Evolutionary conservation across 768 basidiomycete species (phyloP), one percentile per base, ranked within the genome.

Genomic region (Mycena olivaceomarginata): DNA sequence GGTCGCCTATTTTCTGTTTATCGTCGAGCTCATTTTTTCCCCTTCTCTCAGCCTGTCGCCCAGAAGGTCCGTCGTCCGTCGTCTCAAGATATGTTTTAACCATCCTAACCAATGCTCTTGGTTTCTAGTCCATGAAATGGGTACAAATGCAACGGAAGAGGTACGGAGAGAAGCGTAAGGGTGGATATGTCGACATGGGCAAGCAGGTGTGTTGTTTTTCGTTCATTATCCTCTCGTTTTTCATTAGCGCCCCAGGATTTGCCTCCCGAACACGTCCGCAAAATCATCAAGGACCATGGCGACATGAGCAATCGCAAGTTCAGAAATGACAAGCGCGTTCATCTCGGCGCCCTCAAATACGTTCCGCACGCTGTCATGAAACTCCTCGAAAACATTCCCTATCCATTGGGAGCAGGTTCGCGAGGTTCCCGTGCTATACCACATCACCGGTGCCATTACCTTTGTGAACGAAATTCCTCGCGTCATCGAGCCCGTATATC

Each of bases 271-370:
- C 98, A 99, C 83, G 95, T 99, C 79, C 94, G 98, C 76, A 99
- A 99, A 94, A 99, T 99, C 82, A 97, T 99, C 89, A 98, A 99
- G 88, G 98, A 99, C 86, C 98, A 99, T 82, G 98, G 98, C 80
- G 98, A 99, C 88, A 99, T 99, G 98, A 97, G 96, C 86, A 98
- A 98, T 85, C 93, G 98, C 85, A 99, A 99, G 90, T 99, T 99
- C 86, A 90, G 98, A 80, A 98, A 98, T 84, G 98, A 99, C 90
- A 99, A 99, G 89, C 96, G 98, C 78, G 98, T 99, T 56, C 98
- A 99, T 87, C 93, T 99, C 41, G 98, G 98, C 80, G 98, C 98
- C 46, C 91, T 99, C 83, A 97, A 97, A 88, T 99, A 99, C 85
- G 98, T 99, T 67, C 98, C 98, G 25, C 98, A 99, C 86, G 98